phyloP scores from a whole-genome alignment of 192 early-diverging fungal species.

The Chytriomyces sp. region DNA sequence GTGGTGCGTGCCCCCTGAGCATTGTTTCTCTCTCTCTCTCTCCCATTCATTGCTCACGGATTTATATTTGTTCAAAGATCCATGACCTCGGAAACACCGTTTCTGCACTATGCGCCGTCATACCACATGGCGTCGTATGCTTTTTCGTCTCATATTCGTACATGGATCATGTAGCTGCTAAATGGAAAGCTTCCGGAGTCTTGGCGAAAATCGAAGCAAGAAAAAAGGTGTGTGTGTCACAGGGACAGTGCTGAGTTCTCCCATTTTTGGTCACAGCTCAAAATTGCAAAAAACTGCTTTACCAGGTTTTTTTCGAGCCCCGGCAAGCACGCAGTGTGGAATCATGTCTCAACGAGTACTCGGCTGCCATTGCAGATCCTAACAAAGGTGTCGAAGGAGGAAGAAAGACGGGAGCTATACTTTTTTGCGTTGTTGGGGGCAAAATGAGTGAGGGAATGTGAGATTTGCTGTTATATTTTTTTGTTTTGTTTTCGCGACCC shows the following conservation, averaged over 20 bases:
- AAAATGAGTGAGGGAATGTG: slow-evolving; percentile 92
- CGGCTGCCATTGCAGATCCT: slow-evolving; percentile 32
- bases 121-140: slow-evolving; percentile 84
- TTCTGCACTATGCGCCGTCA: slow-evolving; percentile 71
- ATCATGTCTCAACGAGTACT: slow-evolving; percentile 65
- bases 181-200: slow-evolving; percentile 59
- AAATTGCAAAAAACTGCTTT: neutral
- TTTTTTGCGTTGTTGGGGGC: slow-evolving; percentile 90
- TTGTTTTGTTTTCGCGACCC: neutral
- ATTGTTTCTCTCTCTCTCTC: no score
- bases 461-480: slow-evolving; percentile 23
- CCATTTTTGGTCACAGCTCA: slow-evolving; percentile 6
- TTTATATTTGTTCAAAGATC: neutral
- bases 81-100: slow-evolving; percentile 74
- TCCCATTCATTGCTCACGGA: neutral
- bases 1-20: slow-evolving; percentile 42
- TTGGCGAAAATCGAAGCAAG: slow-evolving; percentile 56
- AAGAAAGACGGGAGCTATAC: slow-evolving; percentile 63
- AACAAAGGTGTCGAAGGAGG: neutral
- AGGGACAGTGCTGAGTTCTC: neutral
- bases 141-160: slow-evolving; percentile 87
- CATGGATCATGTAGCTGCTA: slow-evolving; percentile 63
- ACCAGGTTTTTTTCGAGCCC: slow-evolving; percentile 76
- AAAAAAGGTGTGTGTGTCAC: slow-evolving; percentile 58
- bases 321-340: slow-evolving; percentile 58